Conservation (phyloP, 169 alveolate genomes). For the Cryptosporidium viatorum region DNA sequence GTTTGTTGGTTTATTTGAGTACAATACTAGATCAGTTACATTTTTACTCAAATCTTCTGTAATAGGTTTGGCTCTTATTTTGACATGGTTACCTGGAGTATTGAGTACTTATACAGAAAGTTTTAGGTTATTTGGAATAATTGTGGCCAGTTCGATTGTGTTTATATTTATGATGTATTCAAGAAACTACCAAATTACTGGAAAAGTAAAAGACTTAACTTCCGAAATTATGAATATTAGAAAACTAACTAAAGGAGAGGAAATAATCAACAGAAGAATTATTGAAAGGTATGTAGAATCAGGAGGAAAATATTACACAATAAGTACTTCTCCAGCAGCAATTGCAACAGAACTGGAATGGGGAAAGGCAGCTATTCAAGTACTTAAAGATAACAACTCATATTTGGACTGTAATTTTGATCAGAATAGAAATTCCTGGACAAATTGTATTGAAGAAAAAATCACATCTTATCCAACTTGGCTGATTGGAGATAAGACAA, state of each 20-base stretch:
- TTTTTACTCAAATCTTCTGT: conserved; percentile 23
- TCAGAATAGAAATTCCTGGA: conserved; percentile 34
- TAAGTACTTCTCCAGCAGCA: conserved; percentile 51
- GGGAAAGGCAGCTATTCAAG: conserved; percentile 41
- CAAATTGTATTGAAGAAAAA: conserved; percentile 48
- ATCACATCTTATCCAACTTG: conserved; percentile 56
- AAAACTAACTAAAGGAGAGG: conserved; percentile 48
- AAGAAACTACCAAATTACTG: conserved; percentile 19
- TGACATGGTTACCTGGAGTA: conserved; percentile 70
- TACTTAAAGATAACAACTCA: conserved; percentile 27
- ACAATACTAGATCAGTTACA: conserved; percentile 33
- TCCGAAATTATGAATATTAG: conserved; percentile 32
- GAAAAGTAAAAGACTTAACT: conserved; percentile 13
- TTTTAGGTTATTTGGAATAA: conserved; percentile 35
- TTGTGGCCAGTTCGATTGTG: neutral
- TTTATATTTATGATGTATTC: conserved; percentile 25
- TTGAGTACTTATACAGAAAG: conserved; percentile 36
- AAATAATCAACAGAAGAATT: conserved; percentile 43
- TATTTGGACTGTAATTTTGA: conserved; percentile 49
- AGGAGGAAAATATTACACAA: conserved; percentile 48
- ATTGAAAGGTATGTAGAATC: conserved; percentile 67
- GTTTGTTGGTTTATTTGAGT: conserved; percentile 22
- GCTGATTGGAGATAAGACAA: conserved; percentile 68
- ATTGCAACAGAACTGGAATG: conserved; percentile 40
- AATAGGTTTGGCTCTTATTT: neutral